Evolutionary conservation across 495 filamentous ascomycete genomes (phyloP).

Genomic region (Xeromyces bisporus): DNA sequence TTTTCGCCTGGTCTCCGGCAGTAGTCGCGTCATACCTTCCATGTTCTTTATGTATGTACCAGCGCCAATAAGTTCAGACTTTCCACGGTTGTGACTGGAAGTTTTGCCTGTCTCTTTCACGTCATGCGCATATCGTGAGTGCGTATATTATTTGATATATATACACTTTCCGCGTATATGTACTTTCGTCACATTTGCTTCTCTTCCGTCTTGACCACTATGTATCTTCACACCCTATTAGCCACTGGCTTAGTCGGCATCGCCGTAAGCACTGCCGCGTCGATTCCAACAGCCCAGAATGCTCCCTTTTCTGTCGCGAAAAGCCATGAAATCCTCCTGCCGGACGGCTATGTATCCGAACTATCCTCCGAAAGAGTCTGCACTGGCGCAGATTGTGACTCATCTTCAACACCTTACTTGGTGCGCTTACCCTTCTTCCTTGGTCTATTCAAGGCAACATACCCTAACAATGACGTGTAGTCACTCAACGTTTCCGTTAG

Average conservation of each 20-base stretch:
- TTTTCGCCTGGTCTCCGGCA: too few species aligned
- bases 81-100: too few species aligned
- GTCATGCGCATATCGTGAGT: too few species aligned
- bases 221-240: not conserved
- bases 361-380: slow-evolving; percentile 3
- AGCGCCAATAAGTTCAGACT: too few species aligned
- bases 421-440: not conserved
- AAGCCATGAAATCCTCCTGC: slow-evolving; percentile 13
- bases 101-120: too few species aligned
- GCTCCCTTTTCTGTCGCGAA: slow-evolving; percentile 6
- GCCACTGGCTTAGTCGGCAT: not conserved
- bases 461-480: slow-evolving; percentile 8
- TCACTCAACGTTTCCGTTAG: slow-evolving; percentile 23
- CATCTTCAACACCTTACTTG: not conserved
- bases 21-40: too few species aligned
- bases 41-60: too few species aligned
- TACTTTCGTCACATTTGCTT: too few species aligned
- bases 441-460: not conserved
- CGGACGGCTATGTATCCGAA: slow-evolving; percentile 9
- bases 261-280: not conserved
- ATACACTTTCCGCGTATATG: too few species aligned
- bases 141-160: too few species aligned
- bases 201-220: not conserved
- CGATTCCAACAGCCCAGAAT: slow-evolving; percentile 3
- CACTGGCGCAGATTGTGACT: not conserved